These are phyloP conservation scores for Pittosporum tobira DNA, from an alignment of 129 eudicot genomes.

Conservation along the genomic window DNA sequence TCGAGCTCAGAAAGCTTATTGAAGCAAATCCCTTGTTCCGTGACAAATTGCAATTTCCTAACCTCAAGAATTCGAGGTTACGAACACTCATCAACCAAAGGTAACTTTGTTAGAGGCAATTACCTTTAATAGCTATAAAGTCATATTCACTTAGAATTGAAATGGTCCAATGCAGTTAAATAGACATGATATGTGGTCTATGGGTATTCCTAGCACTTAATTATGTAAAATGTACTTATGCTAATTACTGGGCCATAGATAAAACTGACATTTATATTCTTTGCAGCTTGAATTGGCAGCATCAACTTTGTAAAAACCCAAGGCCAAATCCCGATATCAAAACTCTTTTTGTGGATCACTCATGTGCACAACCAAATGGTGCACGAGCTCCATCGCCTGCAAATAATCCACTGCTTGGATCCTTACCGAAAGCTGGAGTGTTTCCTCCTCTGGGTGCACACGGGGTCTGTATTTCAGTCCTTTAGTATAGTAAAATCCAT, in stretches of 20 bases:
- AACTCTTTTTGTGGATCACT: slow-evolving; percentile 84
- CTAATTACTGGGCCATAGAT: slow-evolving; percentile 3
- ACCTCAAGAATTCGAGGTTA: slow-evolving; percentile 73
- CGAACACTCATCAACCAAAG: slow-evolving; percentile 86
- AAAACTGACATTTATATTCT: slow-evolving; percentile 5
- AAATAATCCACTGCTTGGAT: slow-evolving; percentile 68
- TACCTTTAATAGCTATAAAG: neutral
- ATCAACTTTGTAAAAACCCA: slow-evolving; percentile 84
- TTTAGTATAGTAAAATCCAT: slow-evolving; percentile 3
- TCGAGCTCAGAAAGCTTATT: slow-evolving; percentile 83
- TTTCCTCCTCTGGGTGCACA: slow-evolving; percentile 90
- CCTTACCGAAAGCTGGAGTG: slow-evolving; percentile 80
- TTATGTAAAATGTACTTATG: neutral
- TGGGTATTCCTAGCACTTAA: neutral
- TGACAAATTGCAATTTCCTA: slow-evolving; percentile 77
- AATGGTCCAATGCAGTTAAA: neutral
- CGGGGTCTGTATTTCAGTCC: slow-evolving; percentile 42
- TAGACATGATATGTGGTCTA: neutral
- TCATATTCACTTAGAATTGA: neutral
- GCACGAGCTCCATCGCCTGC: slow-evolving; percentile 91
- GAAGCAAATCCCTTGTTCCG: slow-evolving; percentile 92
- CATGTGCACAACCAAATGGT: slow-evolving; percentile 87
- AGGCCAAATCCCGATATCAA: slow-evolving; percentile 92
- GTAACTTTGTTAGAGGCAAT: slow-evolving; percentile 19
- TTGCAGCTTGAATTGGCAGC: slow-evolving; percentile 94